phyloP scores from a whole-genome alignment of 805 yeast species.

The Pichia paraexigua region DNA sequence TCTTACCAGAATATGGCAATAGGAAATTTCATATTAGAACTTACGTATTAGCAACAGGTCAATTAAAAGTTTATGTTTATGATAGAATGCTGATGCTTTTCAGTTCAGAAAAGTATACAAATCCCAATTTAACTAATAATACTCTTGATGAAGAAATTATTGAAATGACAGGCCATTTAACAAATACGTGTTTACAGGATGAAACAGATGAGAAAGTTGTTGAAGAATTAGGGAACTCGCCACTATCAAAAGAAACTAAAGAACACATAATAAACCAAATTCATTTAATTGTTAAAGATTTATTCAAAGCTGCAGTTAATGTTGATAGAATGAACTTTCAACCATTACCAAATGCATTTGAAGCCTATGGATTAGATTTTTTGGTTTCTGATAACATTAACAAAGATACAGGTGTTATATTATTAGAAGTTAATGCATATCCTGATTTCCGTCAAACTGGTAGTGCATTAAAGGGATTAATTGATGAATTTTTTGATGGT shows the following conservation, averaged over 20 bases:
- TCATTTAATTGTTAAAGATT: slow-evolving; percentile 53
- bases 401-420: slow-evolving; percentile 32
- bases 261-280: slow-evolving; percentile 44
- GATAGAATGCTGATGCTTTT: slow-evolving; percentile 75
- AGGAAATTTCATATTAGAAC: slow-evolving; percentile 86
- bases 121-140: slow-evolving; percentile 25
- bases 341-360: slow-evolving; percentile 75
- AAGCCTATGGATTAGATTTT: slow-evolving; percentile 85
- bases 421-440: slow-evolving; percentile 84
- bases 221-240: slow-evolving; percentile 60
- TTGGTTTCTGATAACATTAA: slow-evolving; percentile 49
- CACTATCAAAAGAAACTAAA: slow-evolving; percentile 30
- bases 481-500: slow-evolving; percentile 57
- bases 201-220: slow-evolving; percentile 23
- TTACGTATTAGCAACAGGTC: slow-evolving; percentile 71
- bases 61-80: slow-evolving; percentile 71
- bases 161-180: slow-evolving; percentile 68
- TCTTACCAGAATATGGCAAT: slow-evolving; percentile 49
- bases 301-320: slow-evolving; percentile 71
- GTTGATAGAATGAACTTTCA: slow-evolving; percentile 81
- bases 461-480: slow-evolving; percentile 53
- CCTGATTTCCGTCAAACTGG: slow-evolving; percentile 99
- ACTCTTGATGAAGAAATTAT: slow-evolving; percentile 27
- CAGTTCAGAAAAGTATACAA: slow-evolving; percentile 46
- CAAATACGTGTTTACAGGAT: slow-evolving; percentile 85